Evolutionary conservation across 2,329 filamentous ascomycete genomes (phyloP), one percentile per base, ranked within the genome.

Genomic region (Claviceps quebecensis): DNA sequence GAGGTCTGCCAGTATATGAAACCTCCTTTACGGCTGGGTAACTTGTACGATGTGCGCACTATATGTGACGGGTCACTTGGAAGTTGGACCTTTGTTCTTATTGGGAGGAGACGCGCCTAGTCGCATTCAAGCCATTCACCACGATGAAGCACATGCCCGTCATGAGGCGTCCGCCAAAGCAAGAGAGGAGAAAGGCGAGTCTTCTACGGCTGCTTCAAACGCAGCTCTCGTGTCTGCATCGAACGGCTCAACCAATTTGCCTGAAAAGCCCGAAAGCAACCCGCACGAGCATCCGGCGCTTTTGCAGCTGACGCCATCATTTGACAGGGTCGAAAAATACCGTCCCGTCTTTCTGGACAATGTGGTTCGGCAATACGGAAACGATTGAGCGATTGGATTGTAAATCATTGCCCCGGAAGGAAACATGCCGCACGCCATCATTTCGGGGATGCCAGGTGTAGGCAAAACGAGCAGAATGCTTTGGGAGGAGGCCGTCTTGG

Each of bases 371-470:
- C 63, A 98, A 98, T 69, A 95, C 87, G 19, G 93, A 98, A 67
- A 98, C 93, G 1, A 89, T 98, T 61, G 91, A 97, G 68, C 86
- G 93, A 51, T 74, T 98, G 61, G 19, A 19, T 2, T 1, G 19
- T 97, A 97, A 66, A 97, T 98, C 62, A 97, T 98, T 60, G 90
- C 93, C 46, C 93, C 90, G 68, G 93, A 97, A 71, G 93, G 93
- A 60, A 98, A 98, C 70, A 96, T 98, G 90, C 93, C 93, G 2
- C 93, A 98, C 70, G 81, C 98, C 63, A 97, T 98, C 69, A 97
- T 98, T 62, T 95, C 88, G n/a, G 93, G 93, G 54, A 97, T 95
- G 89, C 93, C 93, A 19, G 93, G 93, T 63, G 98, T 97, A 63
- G 93, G 93, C 68, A 98, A 98, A 74, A 98, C 93, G 4, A 97